Evolutionary conservation across 805 yeast species (phyloP).

Genomic region (Starmerella cellae): DNA sequence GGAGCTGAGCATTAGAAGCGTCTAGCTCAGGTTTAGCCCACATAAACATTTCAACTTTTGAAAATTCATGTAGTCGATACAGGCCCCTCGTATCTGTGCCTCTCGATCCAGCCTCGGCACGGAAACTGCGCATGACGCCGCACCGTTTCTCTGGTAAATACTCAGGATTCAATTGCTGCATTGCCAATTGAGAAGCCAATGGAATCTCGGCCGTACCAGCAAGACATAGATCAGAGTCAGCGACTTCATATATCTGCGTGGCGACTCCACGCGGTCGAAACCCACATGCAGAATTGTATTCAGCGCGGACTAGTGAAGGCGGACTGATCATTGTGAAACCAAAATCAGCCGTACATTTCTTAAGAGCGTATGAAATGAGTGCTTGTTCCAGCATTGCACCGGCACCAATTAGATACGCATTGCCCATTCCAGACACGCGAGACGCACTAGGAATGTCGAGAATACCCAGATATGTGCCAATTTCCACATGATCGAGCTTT

Average conservation of each 20-base stretch:
- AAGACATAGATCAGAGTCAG: constrained; percentile 42
- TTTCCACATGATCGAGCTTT: constrained; percentile 46
- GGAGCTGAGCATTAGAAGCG: constrained; percentile 28
- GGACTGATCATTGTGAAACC: constrained; percentile 69
- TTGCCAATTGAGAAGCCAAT: constrained; percentile 62
- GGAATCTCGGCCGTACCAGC: constrained; percentile 96
- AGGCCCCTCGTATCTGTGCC: constrained; percentile 87
- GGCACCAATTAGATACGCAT: constrained; percentile 64
- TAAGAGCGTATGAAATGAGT: constrained; percentile 61
- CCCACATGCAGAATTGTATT: constrained; percentile 78
- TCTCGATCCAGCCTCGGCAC: constrained; percentile 96
- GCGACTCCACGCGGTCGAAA: constrained; percentile 84
- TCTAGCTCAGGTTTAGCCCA: constrained; percentile 40
- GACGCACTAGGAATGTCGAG: constrained; percentile 65
- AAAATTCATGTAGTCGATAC: constrained; percentile 90
- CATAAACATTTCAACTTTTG: constrained; percentile 82
- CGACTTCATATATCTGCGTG: constrained; percentile 64
- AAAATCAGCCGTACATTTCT: constrained; percentile 40
- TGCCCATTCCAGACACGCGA: constrained; percentile 52
- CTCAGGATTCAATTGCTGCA: constrained; percentile 32
- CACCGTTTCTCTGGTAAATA: constrained; percentile 17
- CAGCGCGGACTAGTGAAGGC: constrained; percentile 72
- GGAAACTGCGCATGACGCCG: constrained; percentile 73
- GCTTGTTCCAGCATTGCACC: constrained; percentile 89
- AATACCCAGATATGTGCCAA: constrained; percentile 55